Evolutionary conservation across 192 early-diverging fungal genomes (phyloP), one percentile per base, ranked within the genome.

Genomic region (Podila verticillata): DNA sequence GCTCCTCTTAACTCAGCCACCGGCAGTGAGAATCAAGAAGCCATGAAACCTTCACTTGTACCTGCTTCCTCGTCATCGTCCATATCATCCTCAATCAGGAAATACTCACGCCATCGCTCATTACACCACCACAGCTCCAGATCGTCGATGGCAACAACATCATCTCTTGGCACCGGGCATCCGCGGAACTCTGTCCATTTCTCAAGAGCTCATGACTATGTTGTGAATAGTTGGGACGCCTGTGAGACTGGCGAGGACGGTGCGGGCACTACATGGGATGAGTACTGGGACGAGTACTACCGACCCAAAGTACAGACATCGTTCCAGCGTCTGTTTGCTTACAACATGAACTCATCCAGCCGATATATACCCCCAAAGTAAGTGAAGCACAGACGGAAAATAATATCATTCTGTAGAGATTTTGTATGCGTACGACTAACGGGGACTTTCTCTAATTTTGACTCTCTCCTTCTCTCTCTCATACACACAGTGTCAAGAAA

Each of bases 221-320:
- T 54, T 26, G 51, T n/a, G 0, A 58, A 71, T 57, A 68, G 63
- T 15, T 56, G 70, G 26, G 58, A 49, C 15, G 54, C 68, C 10
- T 75, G 69, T 47, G 71, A 61, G 3, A 49, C 61, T 48, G 48
- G 56, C n/a, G 59, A 49, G 26, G 62, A 61, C 5, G 63, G 24
- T 6, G 51, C 10, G 8, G 51, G 22, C 0, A 54, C 65, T 2
- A 10, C 30, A 15, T 63, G 69, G 75, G 87, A 90, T 48, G 90
- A 83, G 10, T 94, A 91, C 64, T 97, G 95, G 89, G 85, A 86
- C 20, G 94, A 96, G 70, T 97, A 98, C 78, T 99, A 98, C 75
- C 87, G 88, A 15, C 96, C 95, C 4, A 85, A 87, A 39, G 75
- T 87, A 35, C 91, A 93, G 61, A 96, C 96, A 0, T 89, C 91